phyloP scores from a whole-genome alignment of 2,329 filamentous ascomycete genomes.

The Neonectria sp. region DNA sequence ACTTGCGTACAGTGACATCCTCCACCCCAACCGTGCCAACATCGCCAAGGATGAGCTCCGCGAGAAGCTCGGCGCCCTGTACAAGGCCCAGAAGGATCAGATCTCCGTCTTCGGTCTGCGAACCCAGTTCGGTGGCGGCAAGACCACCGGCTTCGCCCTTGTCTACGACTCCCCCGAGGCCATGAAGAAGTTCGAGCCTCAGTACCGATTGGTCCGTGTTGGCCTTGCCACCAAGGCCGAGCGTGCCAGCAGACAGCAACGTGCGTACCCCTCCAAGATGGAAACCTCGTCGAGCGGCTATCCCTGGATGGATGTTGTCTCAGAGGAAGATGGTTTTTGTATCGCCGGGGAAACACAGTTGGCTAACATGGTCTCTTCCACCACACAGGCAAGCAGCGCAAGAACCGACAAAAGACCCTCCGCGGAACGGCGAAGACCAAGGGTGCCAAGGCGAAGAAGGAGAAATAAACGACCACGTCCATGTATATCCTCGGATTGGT shows the following conservation, averaged over 20 bases:
- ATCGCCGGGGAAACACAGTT: slow-evolving; percentile 8
- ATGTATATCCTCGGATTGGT: slow-evolving; percentile 52
- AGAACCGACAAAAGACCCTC: slow-evolving; percentile 99
- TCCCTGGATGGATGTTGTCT: not conserved
- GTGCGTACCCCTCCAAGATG: slow-evolving; percentile 73
- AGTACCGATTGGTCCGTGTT: slow-evolving; percentile 96
- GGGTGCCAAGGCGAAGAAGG: slow-evolving; percentile 95
- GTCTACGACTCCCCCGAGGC: slow-evolving; percentile 98
- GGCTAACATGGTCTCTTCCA: slow-evolving; percentile 25
- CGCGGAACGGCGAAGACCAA: slow-evolving; percentile 98
- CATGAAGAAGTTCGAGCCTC: slow-evolving; percentile 99
- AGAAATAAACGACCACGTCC: slow-evolving; percentile 75
- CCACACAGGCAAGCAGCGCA: slow-evolving; percentile 96
- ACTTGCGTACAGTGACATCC: slow-evolving; percentile 84
- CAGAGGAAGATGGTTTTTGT: not conserved
- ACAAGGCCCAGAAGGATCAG: slow-evolving; percentile 99
- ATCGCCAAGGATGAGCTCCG: slow-evolving; percentile 99
- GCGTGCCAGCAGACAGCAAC: slow-evolving; percentile 98
- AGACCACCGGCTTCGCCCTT: slow-evolving; percentile 98
- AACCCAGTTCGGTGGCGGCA: slow-evolving; percentile 99
- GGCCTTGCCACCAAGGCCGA: slow-evolving; percentile 95
- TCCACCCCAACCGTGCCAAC: slow-evolving; percentile 98
- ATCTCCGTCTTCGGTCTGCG: slow-evolving; percentile 98
- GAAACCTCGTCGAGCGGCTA: not conserved
- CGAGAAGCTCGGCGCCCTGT: slow-evolving; percentile 92